phyloP scores from a whole-genome alignment of 192 early-diverging fungal genomes.

The Coemansia sp. region DNA sequence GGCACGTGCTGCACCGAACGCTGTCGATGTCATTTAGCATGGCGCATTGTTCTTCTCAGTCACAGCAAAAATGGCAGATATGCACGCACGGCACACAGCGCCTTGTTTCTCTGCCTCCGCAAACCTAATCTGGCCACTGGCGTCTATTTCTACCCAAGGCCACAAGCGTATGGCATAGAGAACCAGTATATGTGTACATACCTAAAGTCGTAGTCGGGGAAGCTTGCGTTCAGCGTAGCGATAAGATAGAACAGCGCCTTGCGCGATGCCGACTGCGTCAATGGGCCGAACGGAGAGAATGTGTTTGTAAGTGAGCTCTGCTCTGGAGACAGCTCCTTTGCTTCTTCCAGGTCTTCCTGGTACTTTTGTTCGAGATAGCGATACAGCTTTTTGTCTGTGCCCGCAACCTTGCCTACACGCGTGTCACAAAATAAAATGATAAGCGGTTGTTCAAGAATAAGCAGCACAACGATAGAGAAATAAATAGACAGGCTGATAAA shows the following conservation, averaged over 20 bases:
- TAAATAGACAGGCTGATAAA: background rate
- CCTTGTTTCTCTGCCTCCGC: background rate
- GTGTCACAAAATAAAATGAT: background rate
- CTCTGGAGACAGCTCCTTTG: constrained; percentile 66
- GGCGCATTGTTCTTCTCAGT: background rate
- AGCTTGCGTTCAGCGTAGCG: constrained; percentile 92
- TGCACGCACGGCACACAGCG: background rate
- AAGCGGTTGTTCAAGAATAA: background rate
- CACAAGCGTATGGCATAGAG: no score
- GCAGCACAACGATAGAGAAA: background rate
- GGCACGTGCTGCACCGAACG: background rate
- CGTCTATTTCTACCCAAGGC: background rate
- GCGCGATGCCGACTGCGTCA: constrained; percentile 79
- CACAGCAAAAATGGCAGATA: background rate
- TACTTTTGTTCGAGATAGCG: constrained; percentile 86
- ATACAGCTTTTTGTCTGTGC: constrained; percentile 89
- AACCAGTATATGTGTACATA: constrained; percentile 60
- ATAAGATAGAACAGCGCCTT: constrained; percentile 93
- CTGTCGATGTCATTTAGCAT: background rate
- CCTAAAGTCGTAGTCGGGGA: constrained; percentile 98
- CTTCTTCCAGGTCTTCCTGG: constrained; percentile 62
- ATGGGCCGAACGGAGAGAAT: constrained; percentile 84
- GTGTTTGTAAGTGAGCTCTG: constrained; percentile 63
- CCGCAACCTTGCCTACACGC: constrained; percentile 84
- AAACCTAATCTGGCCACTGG: no score